Evolutionary conservation across 352 stramenopile species (phyloP).

Genomic region (Phytophthora palmivora): DNA sequence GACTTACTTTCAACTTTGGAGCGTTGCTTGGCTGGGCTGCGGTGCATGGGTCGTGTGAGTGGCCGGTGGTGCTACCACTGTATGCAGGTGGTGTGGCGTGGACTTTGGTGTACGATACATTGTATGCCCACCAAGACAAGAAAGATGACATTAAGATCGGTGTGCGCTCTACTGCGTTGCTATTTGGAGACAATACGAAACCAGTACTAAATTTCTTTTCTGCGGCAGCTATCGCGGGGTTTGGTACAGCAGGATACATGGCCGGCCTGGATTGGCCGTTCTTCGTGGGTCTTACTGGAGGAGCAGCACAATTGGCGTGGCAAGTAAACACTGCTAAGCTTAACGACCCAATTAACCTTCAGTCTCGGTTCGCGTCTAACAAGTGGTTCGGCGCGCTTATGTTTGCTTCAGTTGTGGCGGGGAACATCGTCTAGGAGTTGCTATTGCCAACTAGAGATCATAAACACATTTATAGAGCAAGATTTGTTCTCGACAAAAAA

Average conservation of each 20-base stretch:
- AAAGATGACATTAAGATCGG: conserved; percentile 96
- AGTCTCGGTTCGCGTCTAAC: conserved; percentile 95
- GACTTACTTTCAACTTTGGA: conserved; percentile 99
- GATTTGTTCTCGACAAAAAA: too few relatives aligned
- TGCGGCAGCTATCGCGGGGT: conserved; percentile 61
- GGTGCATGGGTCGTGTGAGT: conserved; percentile 83
- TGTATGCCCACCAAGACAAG: conserved; percentile 99
- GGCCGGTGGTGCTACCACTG: conserved; percentile 92
- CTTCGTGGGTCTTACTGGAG: conserved; percentile 87
- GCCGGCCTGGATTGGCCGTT: conserved; percentile 88
- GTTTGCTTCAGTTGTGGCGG: conserved; percentile 82
- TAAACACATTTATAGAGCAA: too few relatives aligned
- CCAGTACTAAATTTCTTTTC: conserved; percentile 92
- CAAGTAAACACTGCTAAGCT: conserved; percentile 97
- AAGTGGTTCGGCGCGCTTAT: conserved; percentile 89
- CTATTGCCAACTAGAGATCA: too few relatives aligned
- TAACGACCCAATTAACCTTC: conserved; percentile 93
- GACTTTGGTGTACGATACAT: conserved; percentile 99
- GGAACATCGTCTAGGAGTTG: conserved; percentile 62
- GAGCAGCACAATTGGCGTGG: conserved; percentile 95
- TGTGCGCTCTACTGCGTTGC: conserved; percentile 95
- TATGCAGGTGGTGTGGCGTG: conserved; percentile 96
- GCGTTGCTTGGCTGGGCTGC: conserved; percentile 95
- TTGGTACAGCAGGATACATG: conserved; percentile 82
- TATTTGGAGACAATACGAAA: conserved; percentile 96